Conservation (phyloP, 176 grass and related monocot genomes). For the Tuctoria greenei region DNA sequence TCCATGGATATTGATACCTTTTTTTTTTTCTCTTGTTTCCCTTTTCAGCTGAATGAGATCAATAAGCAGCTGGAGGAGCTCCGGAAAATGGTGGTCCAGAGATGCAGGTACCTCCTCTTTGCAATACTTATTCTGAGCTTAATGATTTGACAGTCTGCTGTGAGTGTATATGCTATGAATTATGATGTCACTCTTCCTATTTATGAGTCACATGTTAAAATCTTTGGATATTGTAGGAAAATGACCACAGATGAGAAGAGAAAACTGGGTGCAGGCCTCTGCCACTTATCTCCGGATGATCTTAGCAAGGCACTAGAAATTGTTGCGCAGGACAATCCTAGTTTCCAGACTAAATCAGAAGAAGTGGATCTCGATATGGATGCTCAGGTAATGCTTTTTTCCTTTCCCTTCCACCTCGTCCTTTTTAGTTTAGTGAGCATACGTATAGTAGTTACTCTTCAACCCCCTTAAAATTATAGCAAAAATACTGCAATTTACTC, state of each 20-base stretch:
- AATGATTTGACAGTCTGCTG: constrained; percentile 17
- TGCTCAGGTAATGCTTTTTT: constrained; percentile 59
- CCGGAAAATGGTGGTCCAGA: constrained; percentile 56
- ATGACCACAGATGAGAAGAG: constrained; percentile 94
- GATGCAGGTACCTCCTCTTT: constrained; percentile 65
- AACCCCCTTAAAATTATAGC: too few relatives aligned
- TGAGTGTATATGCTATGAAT: not conserved
- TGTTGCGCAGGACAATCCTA: constrained; percentile 86
- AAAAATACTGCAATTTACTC: too few relatives aligned
- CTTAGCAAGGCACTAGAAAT: constrained; percentile 87
- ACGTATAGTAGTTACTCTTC: too few relatives aligned
- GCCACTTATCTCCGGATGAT: constrained; percentile 75
- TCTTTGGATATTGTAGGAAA: constrained; percentile 58
- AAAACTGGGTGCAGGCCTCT: constrained; percentile 80
- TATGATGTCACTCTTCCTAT: not conserved
- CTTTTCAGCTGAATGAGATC: constrained; percentile 65
- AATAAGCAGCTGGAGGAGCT: constrained; percentile 62
- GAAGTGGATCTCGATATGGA: constrained; percentile 96
- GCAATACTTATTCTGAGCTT: not conserved
- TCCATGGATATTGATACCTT: constrained; percentile 24
- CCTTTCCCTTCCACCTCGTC: not conserved
- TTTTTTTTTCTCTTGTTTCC: constrained; percentile 25
- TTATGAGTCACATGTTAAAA: not conserved
- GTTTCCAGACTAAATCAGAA: constrained; percentile 61
- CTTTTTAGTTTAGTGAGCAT: not conserved